A percentile compares a stretch with the other conserved stretches of the same genome.
Conservation (phyloP, 2,329 filamentous ascomycete species). For the Scedosporium boydii region DNA sequence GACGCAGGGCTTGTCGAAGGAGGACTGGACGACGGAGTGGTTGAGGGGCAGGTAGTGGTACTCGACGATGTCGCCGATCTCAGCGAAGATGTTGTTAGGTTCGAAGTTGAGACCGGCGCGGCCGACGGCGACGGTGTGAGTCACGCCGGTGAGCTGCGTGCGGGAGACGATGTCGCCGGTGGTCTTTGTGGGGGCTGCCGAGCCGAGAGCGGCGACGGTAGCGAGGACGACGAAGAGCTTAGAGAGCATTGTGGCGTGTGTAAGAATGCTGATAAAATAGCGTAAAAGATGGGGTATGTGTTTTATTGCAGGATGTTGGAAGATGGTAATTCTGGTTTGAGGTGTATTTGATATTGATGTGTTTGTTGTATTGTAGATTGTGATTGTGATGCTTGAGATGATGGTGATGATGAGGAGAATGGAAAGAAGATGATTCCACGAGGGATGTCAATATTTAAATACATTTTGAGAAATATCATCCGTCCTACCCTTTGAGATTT, state of each 20-base stretch:
- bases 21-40: constrained; percentile 37
- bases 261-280: neutral
- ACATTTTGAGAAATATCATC: neutral
- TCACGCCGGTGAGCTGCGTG: constrained; percentile 28
- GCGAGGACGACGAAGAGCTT: constrained; percentile 19
- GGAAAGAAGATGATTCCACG: neutral
- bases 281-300: neutral
- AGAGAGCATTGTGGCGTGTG: constrained; percentile 20
- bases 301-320: neutral
- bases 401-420: constrained; percentile 3
- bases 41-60: constrained; percentile 44
- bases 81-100: constrained; percentile 38
- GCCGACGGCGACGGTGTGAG: constrained; percentile 36
- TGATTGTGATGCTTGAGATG: constrained; percentile 1
- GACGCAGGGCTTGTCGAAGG: constrained; percentile 31
- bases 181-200: constrained; percentile 22
- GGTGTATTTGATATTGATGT: neutral
- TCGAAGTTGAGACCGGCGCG: constrained; percentile 36
- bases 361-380: neutral
- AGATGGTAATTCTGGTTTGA: neutral
- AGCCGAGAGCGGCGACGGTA: constrained; percentile 18
- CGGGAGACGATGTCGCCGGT: constrained; percentile 16
- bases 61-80: constrained; percentile 40
- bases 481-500: too few species aligned
- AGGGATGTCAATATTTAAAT: neutral